Evolutionary conservation across 495 filamentous ascomycete genomes (phyloP).

Genomic region (Penicillium psychrofluorescens): DNA sequence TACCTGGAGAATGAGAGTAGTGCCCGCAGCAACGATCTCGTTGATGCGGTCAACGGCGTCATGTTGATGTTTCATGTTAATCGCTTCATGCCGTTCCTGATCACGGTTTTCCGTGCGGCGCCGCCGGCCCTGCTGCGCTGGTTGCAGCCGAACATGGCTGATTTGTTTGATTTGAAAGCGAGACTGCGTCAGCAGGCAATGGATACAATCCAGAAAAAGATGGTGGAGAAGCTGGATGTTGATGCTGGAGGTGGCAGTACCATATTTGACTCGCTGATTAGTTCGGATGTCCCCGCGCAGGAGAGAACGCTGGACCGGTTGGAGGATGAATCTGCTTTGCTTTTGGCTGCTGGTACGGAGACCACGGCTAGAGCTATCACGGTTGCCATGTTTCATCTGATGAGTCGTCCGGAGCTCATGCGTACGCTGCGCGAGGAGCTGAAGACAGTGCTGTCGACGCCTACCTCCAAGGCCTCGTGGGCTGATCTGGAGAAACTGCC

Average conservation of each 20-base stretch:
- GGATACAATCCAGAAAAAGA: constrained; percentile 13
- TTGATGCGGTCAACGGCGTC: constrained; percentile 9
- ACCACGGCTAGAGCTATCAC: constrained; percentile 25
- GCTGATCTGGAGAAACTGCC: constrained; percentile 42
- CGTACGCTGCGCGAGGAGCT: constrained; percentile 24
- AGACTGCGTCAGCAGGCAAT: constrained; percentile 9
- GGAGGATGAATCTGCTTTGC: constrained; percentile 27
- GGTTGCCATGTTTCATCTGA: constrained; percentile 15
- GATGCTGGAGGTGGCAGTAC: background rate
- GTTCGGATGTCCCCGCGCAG: constrained; percentile 11
- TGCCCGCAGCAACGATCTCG: constrained; percentile 10
- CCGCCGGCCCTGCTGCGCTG: constrained; percentile 11
- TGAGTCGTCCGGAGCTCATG: constrained; percentile 1
- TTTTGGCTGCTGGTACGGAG: constrained; percentile 37
- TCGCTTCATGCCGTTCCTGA: constrained; percentile 21
- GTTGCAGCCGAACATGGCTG: constrained; percentile 16
- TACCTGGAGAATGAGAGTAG: constrained; percentile 17
- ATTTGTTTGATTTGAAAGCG: constrained; percentile 14
- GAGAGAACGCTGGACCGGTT: constrained; percentile 23
- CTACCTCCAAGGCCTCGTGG: constrained; percentile 20
- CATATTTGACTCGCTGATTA: constrained; percentile 17
- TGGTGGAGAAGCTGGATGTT: background rate
- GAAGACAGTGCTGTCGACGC: constrained; percentile 20
- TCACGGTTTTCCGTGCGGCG: constrained; percentile 5
- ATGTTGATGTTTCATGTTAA: constrained; percentile 14